Evolutionary conservation across 441 rosid genomes (phyloP).

Genomic region (Croton laevigatus): DNA sequence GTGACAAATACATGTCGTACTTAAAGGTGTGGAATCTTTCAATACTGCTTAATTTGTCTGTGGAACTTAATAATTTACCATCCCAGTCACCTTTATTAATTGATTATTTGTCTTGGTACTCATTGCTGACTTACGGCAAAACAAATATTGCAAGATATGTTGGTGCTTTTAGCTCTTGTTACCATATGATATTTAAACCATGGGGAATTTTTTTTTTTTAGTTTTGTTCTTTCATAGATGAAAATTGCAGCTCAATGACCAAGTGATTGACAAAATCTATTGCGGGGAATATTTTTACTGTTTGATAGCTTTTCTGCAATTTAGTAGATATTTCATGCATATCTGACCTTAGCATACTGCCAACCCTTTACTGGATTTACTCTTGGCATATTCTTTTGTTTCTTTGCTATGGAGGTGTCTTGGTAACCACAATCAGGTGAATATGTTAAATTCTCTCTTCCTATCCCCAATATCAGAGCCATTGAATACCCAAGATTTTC

Average conservation of each 20-base stretch:
- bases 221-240: not conserved
- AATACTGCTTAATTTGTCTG: constrained; percentile 6
- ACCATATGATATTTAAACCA: not conserved
- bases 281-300: not conserved
- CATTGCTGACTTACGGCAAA: not conserved
- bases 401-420: not conserved
- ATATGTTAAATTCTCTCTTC: not conserved
- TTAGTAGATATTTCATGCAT: not conserved
- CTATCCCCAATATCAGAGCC: not conserved
- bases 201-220: not conserved
- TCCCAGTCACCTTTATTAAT: not conserved
- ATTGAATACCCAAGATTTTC: not conserved
- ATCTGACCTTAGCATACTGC: not conserved
- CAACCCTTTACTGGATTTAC: not conserved
- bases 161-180: not conserved
- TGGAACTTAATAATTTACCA: constrained; percentile 1
- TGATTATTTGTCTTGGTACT: not conserved
- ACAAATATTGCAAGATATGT: not conserved
- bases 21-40: constrained; percentile 58
- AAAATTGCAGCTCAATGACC: not conserved
- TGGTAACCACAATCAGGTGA: not conserved
- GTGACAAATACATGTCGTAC: constrained; percentile 87
- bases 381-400: not conserved
- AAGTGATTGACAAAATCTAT: no score
- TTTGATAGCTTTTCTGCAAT: not conserved